Conservation (phyloP, 2,329 filamentous ascomycete genomes). For the Rhinocladiella mackenziei region DNA sequence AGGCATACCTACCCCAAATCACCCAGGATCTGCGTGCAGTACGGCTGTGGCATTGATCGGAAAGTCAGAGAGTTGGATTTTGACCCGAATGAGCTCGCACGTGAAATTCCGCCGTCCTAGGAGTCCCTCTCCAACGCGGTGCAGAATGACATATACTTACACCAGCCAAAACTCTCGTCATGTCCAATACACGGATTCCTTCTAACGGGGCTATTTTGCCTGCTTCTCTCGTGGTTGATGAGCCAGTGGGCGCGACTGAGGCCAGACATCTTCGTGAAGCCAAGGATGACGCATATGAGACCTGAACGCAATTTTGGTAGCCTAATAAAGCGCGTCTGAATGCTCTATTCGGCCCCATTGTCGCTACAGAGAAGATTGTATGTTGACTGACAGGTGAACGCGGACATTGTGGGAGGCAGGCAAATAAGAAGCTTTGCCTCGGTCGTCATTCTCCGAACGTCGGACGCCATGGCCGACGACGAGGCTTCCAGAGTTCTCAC, state of each 20-base stretch:
- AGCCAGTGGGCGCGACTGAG: conserved; percentile 1
- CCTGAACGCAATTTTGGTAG: not conserved
- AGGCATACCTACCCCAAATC: conserved; percentile 87
- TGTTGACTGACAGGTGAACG: not conserved
- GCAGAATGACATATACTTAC: too few species aligned
- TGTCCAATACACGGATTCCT: conserved; percentile 85
- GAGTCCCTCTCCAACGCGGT: too few species aligned
- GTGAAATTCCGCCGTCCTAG: not conserved
- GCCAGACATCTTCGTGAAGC: conserved; percentile 7
- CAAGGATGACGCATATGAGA: not conserved
- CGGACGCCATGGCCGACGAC: too few species aligned
- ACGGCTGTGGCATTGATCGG: conserved; percentile 59
- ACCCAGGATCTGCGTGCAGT: conserved; percentile 93
- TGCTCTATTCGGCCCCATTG: conserved; percentile 14
- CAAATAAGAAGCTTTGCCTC: not conserved
- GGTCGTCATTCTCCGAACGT: not conserved
- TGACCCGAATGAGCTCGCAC: too few species aligned
- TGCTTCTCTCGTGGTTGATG: not conserved
- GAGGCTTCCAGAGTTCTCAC: too few species aligned
- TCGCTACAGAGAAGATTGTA: not conserved
- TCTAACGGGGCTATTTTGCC: conserved; percentile 58
- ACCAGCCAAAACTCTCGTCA: conserved; percentile 92
- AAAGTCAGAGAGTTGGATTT: conserved; percentile 1
- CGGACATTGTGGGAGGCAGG: not conserved
- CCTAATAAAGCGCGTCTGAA: conserved; percentile 1